Evolutionary conservation across 2,329 filamentous ascomycete genomes (phyloP).

Genomic region (Penicillium expansum): DNA sequence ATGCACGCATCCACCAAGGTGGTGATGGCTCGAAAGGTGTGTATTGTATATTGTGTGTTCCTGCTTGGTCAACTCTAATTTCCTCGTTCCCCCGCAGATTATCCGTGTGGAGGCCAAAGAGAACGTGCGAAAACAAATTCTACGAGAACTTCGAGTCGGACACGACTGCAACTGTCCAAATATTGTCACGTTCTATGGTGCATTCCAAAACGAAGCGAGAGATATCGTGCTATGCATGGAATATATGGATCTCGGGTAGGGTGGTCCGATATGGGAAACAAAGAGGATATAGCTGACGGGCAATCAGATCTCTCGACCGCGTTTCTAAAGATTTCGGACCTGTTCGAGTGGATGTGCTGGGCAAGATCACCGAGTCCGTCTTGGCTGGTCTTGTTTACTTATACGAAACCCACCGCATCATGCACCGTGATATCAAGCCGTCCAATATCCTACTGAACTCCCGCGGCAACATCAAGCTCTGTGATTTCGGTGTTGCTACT

Average conservation of each 20-base stretch:
- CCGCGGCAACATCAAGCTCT: constrained; percentile 89
- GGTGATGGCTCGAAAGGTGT: constrained; percentile 95
- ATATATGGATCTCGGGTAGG: constrained; percentile 97
- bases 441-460: constrained; percentile 98
- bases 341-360: constrained; percentile 90
- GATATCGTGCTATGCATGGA: constrained; percentile 99
- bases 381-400: constrained; percentile 92
- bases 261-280: constrained; percentile 36
- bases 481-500: constrained; percentile 97
- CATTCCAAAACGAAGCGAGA: constrained; percentile 92
- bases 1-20: constrained; percentile 92
- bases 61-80: neutral
- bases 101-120: constrained; percentile 98
- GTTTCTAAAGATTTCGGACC: constrained; percentile 95
- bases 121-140: constrained; percentile 93
- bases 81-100: constrained; percentile 57
- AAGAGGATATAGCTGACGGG: constrained; percentile 17
- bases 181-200: constrained; percentile 97
- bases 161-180: constrained; percentile 95
- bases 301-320: constrained; percentile 75
- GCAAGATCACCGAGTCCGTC: constrained; percentile 95
- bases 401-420: constrained; percentile 93
- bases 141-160: constrained; percentile 96
- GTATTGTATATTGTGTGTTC: constrained; percentile 3
- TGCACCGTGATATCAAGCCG: constrained; percentile 98